Conservation (phyloP, 129 eudicot species). For the Heracleum sosnowskyi region DNA sequence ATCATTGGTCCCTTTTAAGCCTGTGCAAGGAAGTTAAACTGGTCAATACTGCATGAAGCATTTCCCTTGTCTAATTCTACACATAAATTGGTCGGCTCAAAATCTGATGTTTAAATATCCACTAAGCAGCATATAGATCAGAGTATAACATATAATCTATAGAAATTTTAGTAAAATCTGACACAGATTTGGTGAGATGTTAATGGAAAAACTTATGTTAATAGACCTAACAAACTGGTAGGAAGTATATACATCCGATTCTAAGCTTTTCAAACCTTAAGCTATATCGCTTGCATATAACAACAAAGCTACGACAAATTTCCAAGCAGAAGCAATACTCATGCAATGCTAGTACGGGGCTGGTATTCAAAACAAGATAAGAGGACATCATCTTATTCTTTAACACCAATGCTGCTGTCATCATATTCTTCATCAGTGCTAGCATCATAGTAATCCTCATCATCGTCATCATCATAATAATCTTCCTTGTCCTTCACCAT, state of each 20-base stretch:
- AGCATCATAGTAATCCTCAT: constrained; percentile 39
- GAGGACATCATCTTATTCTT: not conserved
- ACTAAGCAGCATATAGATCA: not conserved
- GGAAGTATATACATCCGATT: not conserved
- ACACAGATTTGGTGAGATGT: not conserved
- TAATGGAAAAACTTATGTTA: not conserved
- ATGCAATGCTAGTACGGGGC: not conserved
- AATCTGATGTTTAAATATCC: no score
- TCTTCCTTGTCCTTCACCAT: constrained; percentile 40
- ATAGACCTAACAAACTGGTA: not conserved
- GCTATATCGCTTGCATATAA: not conserved
- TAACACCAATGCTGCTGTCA: not conserved
- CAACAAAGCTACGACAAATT: not conserved
- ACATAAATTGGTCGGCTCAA: no score
- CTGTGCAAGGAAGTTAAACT: no score
- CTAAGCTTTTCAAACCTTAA: not conserved
- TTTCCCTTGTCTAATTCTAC: no score
- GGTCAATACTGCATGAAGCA: no score
- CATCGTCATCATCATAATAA: constrained; percentile 18
- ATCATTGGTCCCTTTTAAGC: not conserved
- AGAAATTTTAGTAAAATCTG: not conserved
- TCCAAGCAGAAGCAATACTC: not conserved
- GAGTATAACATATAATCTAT: not conserved
- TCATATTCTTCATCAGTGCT: constrained; percentile 51
- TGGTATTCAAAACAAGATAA: not conserved